These are phyloP conservation scores for Basidiobolus meristosporus DNA, from an alignment of 371 early-diverging fungal species.

Conservation along the genomic window DNA sequence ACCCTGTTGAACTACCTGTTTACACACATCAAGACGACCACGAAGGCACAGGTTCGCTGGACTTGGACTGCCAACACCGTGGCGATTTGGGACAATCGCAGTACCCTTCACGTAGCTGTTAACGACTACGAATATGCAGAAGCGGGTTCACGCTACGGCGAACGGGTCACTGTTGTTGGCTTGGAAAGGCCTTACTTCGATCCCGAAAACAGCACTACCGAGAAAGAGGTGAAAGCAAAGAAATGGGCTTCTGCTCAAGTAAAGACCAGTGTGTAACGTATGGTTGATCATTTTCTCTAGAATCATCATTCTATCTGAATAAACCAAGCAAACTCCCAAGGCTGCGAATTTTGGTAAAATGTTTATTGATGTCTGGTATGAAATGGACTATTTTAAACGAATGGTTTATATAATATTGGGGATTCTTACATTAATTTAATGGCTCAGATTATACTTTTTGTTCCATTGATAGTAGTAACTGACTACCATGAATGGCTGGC, in stretches of 20 bases:
- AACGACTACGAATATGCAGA: conserved; percentile 13
- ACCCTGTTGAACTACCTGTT: conserved; percentile 24
- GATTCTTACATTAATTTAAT: too few species aligned
- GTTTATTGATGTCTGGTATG: too few species aligned
- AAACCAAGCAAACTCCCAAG: too few species aligned
- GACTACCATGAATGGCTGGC: conserved; percentile 70
- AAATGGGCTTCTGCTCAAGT: too few species aligned
- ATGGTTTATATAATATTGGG: too few species aligned
- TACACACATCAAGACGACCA: conserved; percentile 20
- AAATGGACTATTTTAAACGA: too few species aligned
- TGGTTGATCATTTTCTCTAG: too few species aligned
- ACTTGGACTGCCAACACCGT: conserved; percentile 32
- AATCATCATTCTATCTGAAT: too few species aligned
- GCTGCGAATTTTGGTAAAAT: too few species aligned
- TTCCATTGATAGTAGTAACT: conserved; percentile 70
- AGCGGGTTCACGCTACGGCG: conserved; percentile 11
- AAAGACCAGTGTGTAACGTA: too few species aligned
- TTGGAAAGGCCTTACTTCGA: conserved; percentile 36
- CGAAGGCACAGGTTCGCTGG: conserved; percentile 43
- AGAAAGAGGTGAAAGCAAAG: conserved; percentile 9
- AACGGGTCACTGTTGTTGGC: conserved; percentile 20
- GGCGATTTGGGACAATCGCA: conserved; percentile 48
- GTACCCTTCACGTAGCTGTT: conserved; percentile 24
- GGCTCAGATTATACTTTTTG: too few species aligned
- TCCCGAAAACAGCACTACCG: conserved; percentile 16